Evolutionary conservation across 2,329 filamentous ascomycete species (phyloP).

Genomic region (Albophoma yamanashiensis): DNA sequence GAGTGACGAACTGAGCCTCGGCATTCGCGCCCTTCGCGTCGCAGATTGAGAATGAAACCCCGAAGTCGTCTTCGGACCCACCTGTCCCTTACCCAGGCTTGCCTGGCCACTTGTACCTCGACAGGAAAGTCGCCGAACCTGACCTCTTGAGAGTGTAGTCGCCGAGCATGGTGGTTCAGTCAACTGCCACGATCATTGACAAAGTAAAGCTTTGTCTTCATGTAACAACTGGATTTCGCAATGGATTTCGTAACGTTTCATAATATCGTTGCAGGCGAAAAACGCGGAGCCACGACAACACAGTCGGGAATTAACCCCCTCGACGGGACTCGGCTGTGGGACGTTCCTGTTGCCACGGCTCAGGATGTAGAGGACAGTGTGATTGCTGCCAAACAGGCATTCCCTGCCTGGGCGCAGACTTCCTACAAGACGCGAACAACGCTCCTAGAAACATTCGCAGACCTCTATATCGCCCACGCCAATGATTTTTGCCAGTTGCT

Average conservation of each 20-base stretch:
- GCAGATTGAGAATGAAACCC: no score
- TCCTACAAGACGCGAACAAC: background rate
- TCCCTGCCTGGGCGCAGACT: background rate
- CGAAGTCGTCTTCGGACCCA: no score
- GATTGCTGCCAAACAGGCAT: background rate
- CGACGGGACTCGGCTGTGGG: background rate
- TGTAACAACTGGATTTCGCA: background rate
- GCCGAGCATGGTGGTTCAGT: background rate
- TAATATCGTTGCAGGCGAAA: background rate
- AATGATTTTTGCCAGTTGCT: background rate
- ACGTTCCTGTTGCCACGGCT: background rate
- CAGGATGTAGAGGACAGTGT: background rate
- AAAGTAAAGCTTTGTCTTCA: background rate
- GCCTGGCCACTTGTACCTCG: no score
- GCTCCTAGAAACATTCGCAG: background rate
- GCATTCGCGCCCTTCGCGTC: no score
- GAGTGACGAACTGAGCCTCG: no score
- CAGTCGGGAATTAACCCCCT: background rate
- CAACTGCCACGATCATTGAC: background rate
- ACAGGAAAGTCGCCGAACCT: background rate
- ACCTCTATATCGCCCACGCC: background rate
- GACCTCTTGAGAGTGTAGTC: background rate
- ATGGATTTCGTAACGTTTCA: background rate
- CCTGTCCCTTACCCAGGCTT: no score
- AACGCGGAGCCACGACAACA: background rate